Conservation (phyloP, 1,284 basidiomycete genomes). For the Ganoderma boninense region DNA sequence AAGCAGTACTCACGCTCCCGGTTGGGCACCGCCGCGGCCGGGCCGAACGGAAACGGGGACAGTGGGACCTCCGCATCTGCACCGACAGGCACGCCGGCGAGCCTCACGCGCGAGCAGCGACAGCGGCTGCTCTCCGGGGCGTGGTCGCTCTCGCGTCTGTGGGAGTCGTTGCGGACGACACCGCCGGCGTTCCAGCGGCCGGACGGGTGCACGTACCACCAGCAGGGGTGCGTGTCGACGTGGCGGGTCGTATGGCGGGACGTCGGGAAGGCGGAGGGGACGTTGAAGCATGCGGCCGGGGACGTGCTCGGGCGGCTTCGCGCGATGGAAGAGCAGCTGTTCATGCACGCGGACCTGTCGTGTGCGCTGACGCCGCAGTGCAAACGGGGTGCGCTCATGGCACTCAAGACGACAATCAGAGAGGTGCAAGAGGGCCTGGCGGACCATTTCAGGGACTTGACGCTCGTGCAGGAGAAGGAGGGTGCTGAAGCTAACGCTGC, state of each 20-base stretch:
- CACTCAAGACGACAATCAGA: constrained; percentile 41
- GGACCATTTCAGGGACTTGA: constrained; percentile 39
- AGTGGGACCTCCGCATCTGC: background rate
- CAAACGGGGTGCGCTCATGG: constrained; percentile 42
- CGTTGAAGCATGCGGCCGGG: constrained; percentile 25
- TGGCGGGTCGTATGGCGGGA: constrained; percentile 41
- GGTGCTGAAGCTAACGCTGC: background rate
- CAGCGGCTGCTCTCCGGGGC: constrained; percentile 41
- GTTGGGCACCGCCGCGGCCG: constrained; percentile 7
- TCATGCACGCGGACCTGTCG: constrained; percentile 35
- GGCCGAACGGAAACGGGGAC: constrained; percentile 6
- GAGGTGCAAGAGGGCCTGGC: constrained; percentile 39
- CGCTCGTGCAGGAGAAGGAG: background rate
- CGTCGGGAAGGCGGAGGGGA: constrained; percentile 30
- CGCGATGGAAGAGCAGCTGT: constrained; percentile 37
- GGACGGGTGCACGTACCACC: constrained; percentile 43
- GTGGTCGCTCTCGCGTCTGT: constrained; percentile 40
- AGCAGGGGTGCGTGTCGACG: constrained; percentile 40
- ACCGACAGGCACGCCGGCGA: constrained; percentile 20
- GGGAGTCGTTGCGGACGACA: constrained; percentile 36
- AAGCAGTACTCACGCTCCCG: constrained; percentile 20
- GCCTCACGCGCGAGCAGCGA: constrained; percentile 37
- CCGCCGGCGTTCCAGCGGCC: constrained; percentile 39
- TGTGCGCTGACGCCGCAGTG: constrained; percentile 41
- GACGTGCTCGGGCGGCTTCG: constrained; percentile 43